Conservation (phyloP, 441 rosid species). For the Jatropha podagrica region DNA sequence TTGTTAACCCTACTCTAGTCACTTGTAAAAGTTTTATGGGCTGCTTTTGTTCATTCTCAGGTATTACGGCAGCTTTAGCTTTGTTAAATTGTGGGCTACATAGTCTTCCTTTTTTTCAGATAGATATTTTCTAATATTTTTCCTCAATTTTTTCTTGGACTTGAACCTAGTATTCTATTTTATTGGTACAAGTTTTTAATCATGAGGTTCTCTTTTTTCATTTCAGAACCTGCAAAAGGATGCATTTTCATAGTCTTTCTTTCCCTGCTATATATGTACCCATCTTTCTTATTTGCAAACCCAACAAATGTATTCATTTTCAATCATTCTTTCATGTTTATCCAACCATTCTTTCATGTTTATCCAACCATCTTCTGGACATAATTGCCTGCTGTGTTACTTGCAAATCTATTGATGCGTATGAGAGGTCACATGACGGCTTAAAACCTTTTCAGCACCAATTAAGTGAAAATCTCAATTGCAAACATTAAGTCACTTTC, state of each 20-base stretch:
- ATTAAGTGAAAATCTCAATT: neutral
- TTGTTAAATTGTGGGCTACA: neutral
- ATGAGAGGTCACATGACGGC: neutral
- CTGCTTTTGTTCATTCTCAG: neutral
- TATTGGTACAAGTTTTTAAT: neutral
- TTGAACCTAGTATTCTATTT: neutral
- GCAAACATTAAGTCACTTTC: neutral
- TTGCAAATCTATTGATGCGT: neutral
- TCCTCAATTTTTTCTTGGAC: neutral
- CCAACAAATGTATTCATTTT: neutral
- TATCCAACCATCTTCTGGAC: neutral
- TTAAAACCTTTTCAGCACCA: neutral
- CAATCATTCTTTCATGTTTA: neutral
- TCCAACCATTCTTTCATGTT: neutral
- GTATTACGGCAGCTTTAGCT: neutral
- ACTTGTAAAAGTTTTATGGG: neutral
- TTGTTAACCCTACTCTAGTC: neutral
- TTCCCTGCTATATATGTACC: neutral
- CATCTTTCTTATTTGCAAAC: neutral
- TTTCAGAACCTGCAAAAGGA: neutral
- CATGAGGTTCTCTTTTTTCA: neutral
- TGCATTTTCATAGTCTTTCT: neutral
- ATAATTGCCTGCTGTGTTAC: neutral
- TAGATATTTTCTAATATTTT: neutral
- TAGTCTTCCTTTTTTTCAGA: neutral